Conservation (phyloP, 164 flowering plant genomes). For the Stephania cephalantha region DNA sequence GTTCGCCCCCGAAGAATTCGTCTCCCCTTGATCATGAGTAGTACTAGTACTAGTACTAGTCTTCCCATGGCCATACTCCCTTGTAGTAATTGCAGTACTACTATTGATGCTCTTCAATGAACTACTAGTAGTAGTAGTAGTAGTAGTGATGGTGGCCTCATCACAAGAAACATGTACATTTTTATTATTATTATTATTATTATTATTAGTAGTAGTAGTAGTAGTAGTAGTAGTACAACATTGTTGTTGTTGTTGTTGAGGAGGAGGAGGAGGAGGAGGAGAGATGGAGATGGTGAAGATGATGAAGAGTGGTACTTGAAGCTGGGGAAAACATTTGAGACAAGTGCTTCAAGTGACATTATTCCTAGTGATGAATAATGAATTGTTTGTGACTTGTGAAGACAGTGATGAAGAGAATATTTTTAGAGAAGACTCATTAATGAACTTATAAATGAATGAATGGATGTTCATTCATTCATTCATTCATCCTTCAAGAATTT, state of each 20-base stretch:
- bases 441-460: background rate
- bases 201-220: no score
- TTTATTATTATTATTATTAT: no score
- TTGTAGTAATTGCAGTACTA: no score
- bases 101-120: no score
- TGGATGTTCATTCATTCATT: background rate
- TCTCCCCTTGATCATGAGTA: background rate
- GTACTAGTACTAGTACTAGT: background rate
- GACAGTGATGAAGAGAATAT: background rate
- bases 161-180: no score
- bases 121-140: no score
- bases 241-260: no score
- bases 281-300: background rate
- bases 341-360: constrained; percentile 60
- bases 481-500: background rate
- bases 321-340: constrained; percentile 47
- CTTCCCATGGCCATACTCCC: background rate
- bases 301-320: constrained; percentile 24
- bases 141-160: no score
- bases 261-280: background rate
- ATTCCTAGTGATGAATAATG: background rate
- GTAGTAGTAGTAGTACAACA: no score
- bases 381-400: no score
- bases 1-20: constrained; percentile 15
- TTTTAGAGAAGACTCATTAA: background rate